These are phyloP conservation scores for Chalara sp. DNA, from an alignment of 2,329 filamentous ascomycete genomes.

Conservation along the genomic window DNA sequence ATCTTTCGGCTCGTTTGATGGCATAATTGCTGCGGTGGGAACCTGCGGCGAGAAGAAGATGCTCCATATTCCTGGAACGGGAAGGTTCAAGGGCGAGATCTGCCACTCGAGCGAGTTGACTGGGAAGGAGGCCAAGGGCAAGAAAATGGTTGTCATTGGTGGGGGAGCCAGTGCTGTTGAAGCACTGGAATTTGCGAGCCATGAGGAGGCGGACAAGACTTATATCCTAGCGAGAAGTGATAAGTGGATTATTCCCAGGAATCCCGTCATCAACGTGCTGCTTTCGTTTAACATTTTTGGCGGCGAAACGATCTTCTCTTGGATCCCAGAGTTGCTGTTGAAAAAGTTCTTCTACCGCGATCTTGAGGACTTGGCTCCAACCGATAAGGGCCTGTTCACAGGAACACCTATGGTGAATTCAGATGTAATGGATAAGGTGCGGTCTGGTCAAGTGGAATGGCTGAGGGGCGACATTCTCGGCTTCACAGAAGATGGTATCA, in stretches of 20 bases:
- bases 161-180: conserved; percentile 78
- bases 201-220: conserved; percentile 58
- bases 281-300: conserved; percentile 75
- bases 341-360: conserved; percentile 79
- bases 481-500: conserved; percentile 56
- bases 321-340: conserved; percentile 70
- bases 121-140: conserved; percentile 64
- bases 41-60: conserved; percentile 76
- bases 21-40: conserved; percentile 70
- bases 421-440: conserved; percentile 70
- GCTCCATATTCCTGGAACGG: conserved; percentile 62
- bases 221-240: conserved; percentile 71
- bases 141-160: conserved; percentile 70
- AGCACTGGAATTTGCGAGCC: conserved; percentile 70
- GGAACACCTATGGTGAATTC: conserved; percentile 86
- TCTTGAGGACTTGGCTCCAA: conserved; percentile 64
- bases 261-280: conserved; percentile 65
- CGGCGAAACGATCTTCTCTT: conserved; percentile 67
- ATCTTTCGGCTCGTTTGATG: conserved; percentile 67
- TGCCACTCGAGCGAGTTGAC: conserved; percentile 72
- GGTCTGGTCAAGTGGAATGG: conserved; percentile 68
- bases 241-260: conserved; percentile 84
- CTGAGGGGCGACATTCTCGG: conserved; percentile 70
- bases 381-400: conserved; percentile 67
- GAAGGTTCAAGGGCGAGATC: conserved; percentile 64